These are phyloP conservation scores for Tolypocladium sp. DNA, from an alignment of 2,329 filamentous ascomycete species.

Conservation along the genomic window DNA sequence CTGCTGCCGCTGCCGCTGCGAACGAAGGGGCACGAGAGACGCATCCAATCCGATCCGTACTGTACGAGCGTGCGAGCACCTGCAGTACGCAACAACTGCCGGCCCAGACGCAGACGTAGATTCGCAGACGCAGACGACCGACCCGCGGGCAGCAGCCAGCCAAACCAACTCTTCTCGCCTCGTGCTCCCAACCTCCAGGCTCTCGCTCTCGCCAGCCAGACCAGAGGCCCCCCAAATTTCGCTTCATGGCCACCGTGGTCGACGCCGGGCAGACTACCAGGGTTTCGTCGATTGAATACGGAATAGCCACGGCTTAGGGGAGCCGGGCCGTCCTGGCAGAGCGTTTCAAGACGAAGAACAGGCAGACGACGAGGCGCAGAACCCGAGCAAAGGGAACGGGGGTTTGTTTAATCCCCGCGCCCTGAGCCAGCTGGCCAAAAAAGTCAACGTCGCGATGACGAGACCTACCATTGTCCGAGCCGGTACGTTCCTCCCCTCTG, in stretches of 20 bases:
- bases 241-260: not conserved
- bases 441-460: slow-evolving; percentile 34
- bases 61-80: not conserved
- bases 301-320: not conserved
- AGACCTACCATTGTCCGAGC: slow-evolving; percentile 51
- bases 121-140: not conserved
- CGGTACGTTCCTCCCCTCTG: slow-evolving; percentile 34
- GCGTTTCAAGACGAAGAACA: not conserved
- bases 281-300: not conserved
- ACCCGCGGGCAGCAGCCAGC: not conserved
- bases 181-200: not conserved
- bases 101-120: not conserved
- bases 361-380: not conserved
- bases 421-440: not conserved
- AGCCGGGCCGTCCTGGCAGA: not conserved
- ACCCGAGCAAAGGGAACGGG: not conserved
- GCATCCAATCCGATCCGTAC: not conserved
- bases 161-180: not conserved
- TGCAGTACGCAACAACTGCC: not conserved
- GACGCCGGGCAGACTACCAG: not conserved
- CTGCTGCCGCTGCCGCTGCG: not conserved
- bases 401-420: not conserved
- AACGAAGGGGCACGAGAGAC: not conserved
- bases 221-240: not conserved
- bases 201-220: not conserved